Evolutionary conservation across 2,329 filamentous ascomycete species (phyloP).

Genomic region (Botryosphaeria agaves): DNA sequence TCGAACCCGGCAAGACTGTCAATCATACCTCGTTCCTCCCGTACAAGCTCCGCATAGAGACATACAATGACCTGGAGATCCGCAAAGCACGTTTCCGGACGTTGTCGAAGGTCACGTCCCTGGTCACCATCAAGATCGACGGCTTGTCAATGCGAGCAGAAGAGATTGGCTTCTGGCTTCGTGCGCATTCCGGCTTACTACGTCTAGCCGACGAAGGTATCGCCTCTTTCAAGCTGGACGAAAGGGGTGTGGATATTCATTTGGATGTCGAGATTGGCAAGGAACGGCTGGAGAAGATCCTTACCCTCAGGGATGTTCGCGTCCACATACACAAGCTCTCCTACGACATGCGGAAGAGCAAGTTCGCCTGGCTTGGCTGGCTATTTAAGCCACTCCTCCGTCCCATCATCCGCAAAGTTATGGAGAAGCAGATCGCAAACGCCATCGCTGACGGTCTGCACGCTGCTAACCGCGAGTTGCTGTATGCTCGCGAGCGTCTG

Average conservation of each 20-base stretch:
- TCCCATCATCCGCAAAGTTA: constrained; percentile 58
- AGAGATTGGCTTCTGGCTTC: constrained; percentile 81
- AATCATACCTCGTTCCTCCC: constrained; percentile 82
- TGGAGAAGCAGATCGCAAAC: constrained; percentile 62
- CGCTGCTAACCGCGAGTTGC: constrained; percentile 63
- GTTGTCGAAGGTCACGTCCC: constrained; percentile 47
- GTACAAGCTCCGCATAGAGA: constrained; percentile 63
- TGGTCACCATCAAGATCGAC: constrained; percentile 61
- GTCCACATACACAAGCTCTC: constrained; percentile 77
- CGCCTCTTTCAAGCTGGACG: constrained; percentile 69
- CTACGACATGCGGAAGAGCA: constrained; percentile 58
- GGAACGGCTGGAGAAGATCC: constrained; percentile 62
- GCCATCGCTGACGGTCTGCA: constrained; percentile 54
- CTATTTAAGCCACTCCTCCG: constrained; percentile 69
- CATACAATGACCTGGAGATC: constrained; percentile 73
- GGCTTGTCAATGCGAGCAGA: constrained; percentile 72
- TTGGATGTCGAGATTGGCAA: constrained; percentile 71
- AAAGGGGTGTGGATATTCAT: constrained; percentile 71
- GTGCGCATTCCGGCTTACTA: constrained; percentile 58
- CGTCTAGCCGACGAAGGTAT: constrained; percentile 69
- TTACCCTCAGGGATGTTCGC: constrained; percentile 57
- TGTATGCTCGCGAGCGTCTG: constrained; percentile 74
- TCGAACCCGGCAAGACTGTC: constrained; percentile 72
- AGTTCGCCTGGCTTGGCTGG: constrained; percentile 64
- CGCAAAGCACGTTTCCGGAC: constrained; percentile 59